Conservation (phyloP, 768 basidiomycete species). For the Suillus subluteus region DNA sequence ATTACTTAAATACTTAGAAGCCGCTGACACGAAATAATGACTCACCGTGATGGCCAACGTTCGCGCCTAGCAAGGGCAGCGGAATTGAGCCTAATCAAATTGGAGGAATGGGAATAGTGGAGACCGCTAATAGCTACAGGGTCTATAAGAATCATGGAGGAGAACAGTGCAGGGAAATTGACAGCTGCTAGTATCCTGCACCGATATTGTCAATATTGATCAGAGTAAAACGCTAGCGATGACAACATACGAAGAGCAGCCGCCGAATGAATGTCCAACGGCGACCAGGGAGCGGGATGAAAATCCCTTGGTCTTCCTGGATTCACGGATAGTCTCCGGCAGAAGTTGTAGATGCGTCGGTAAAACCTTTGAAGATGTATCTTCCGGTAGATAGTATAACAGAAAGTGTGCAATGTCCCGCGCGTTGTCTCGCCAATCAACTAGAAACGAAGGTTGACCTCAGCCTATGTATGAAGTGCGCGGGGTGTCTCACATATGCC, state of each 20-base stretch:
- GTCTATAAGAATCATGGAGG: constrained; percentile 75
- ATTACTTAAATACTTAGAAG: neutral
- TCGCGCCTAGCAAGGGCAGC: constrained; percentile 56
- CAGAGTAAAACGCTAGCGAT: neutral
- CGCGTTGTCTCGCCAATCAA: constrained; percentile 76
- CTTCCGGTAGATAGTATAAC: constrained; percentile 62
- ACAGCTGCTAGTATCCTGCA: constrained; percentile 67
- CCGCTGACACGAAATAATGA: constrained; percentile 2
- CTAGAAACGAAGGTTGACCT: constrained; percentile 37
- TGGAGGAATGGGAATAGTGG: neutral
- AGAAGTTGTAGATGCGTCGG: constrained; percentile 61
- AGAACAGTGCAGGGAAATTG: constrained; percentile 66
- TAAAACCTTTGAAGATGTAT: constrained; percentile 36
- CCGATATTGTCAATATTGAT: constrained; percentile 4
- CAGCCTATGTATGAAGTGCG: neutral
- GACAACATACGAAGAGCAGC: constrained; percentile 66
- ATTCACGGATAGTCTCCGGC: constrained; percentile 40
- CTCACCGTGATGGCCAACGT: constrained; percentile 65
- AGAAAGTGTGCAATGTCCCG: constrained; percentile 84
- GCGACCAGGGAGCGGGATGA: constrained; percentile 57
- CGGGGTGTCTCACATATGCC: constrained; percentile 54
- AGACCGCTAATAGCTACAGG: constrained; percentile 58
- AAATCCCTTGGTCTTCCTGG: constrained; percentile 54
- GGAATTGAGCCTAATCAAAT: constrained; percentile 19
- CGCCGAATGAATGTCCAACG: constrained; percentile 87